A percentile compares a stretch with the other conserved stretches of the same genome.
Evolutionary conservation across 305 asterid genomes (phyloP).

Genomic region (Galium porrigens): DNA sequence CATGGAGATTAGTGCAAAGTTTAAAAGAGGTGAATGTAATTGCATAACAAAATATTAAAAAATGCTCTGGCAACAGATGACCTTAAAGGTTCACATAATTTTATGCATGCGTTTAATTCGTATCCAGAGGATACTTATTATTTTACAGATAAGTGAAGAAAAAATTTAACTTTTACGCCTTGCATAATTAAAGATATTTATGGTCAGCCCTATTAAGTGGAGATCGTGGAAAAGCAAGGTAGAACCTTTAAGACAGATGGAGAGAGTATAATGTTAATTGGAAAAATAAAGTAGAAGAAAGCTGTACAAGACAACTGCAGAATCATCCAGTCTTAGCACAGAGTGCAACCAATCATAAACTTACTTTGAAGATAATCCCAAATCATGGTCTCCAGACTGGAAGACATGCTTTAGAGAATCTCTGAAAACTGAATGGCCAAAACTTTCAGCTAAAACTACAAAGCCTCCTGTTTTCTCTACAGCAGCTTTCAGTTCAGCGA

Average conservation of each 20-base stretch:
- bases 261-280: background rate
- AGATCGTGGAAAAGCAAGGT: background rate
- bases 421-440: constrained; percentile 93
- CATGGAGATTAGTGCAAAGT: background rate
- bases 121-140: background rate
- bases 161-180: background rate
- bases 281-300: background rate
- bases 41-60: background rate
- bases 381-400: constrained; percentile 70
- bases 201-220: background rate
- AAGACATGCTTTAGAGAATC: constrained; percentile 68
- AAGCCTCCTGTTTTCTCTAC: constrained; percentile 92
- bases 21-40: background rate
- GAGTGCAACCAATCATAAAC: constrained; percentile 20
- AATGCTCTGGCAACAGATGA: background rate
- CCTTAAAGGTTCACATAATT: background rate
- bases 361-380: constrained; percentile 86
- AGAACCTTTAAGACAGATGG: background rate
- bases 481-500: constrained; percentile 90
- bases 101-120: background rate
- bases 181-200: no score
- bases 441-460: constrained; percentile 92
- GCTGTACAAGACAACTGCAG: background rate
- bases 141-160: background rate
- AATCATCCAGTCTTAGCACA: background rate